Conservation (phyloP, 352 stramenopile genomes). For the Phytophthora agathidicida region DNA sequence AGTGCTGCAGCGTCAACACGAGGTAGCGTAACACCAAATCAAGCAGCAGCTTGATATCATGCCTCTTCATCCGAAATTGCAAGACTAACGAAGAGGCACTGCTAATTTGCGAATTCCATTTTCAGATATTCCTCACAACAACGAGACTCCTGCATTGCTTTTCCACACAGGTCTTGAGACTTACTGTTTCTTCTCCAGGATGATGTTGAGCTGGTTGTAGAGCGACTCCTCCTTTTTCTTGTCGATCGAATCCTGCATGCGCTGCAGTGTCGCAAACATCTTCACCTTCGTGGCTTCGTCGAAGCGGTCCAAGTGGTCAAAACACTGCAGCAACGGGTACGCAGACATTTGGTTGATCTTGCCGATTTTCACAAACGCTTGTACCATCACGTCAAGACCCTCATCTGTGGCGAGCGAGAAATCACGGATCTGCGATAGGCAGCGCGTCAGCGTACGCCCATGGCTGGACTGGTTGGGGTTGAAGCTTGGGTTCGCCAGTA, state of each 20-base stretch:
- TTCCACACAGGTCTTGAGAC: neutral
- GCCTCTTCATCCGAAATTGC: slow-evolving; percentile 18
- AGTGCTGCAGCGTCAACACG: neutral
- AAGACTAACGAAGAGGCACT: slow-evolving; percentile 25
- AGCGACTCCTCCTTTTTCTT: slow-evolving; percentile 85
- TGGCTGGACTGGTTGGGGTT: slow-evolving; percentile 81
- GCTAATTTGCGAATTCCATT: slow-evolving; percentile 14
- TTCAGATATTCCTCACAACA: slow-evolving; percentile 9
- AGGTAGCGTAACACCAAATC: slow-evolving; percentile 9
- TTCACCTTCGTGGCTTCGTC: slow-evolving; percentile 63
- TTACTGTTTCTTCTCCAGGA: slow-evolving; percentile 81
- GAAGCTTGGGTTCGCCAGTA: slow-evolving; percentile 74
- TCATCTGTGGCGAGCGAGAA: slow-evolving; percentile 80
- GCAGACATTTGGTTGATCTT: slow-evolving; percentile 89
- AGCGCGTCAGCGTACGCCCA: slow-evolving; percentile 65
- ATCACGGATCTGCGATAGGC: slow-evolving; percentile 75
- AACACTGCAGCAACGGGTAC: slow-evolving; percentile 82
- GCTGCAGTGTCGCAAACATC: slow-evolving; percentile 55
- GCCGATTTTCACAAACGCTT: slow-evolving; percentile 79
- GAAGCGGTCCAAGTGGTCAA: slow-evolving; percentile 81
- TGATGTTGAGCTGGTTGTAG: slow-evolving; percentile 89
- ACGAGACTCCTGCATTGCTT: neutral
- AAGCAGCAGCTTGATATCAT: slow-evolving; percentile 14
- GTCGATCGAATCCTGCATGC: slow-evolving; percentile 81
- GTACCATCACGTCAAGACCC: slow-evolving; percentile 69